A percentile compares a stretch with the other conserved stretches of the same genome.
phyloP scores from a whole-genome alignment of 2,329 filamentous ascomycete genomes.

The Colletotrichum brevisporum region DNA sequence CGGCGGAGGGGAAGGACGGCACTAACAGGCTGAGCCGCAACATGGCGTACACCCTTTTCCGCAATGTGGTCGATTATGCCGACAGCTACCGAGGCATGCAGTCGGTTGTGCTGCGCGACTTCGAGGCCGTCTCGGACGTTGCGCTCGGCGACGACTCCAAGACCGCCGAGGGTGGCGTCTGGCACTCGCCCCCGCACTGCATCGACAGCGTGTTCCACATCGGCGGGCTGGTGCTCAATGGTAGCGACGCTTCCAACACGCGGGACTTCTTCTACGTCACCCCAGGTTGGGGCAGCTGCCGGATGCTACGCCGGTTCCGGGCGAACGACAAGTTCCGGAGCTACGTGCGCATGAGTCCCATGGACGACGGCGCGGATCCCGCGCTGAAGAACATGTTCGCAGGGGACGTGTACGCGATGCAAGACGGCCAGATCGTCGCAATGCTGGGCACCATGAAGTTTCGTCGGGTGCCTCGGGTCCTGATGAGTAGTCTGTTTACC shows the following conservation, averaged over 20 bases:
- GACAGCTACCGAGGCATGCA: slow-evolving; percentile 19
- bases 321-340: background rate
- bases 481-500: slow-evolving; percentile 14
- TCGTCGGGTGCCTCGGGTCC: background rate
- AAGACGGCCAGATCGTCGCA: background rate
- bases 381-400: background rate
- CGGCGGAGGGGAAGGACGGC: background rate
- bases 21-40: background rate
- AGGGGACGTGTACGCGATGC: slow-evolving; percentile 9
- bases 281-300: slow-evolving; percentile 5
- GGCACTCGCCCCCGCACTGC: slow-evolving; percentile 17
- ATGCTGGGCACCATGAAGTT: slow-evolving; percentile 17
- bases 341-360: slow-evolving; percentile 12
- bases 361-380: background rate
- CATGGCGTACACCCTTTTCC: slow-evolving; percentile 19
- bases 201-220: slow-evolving; percentile 23
- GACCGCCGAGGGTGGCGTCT: background rate
- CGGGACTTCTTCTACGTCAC: slow-evolving; percentile 18
- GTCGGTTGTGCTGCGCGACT: slow-evolving; percentile 35
- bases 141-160: background rate
- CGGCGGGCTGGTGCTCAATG: slow-evolving; percentile 23
- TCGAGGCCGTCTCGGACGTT: slow-evolving; percentile 43
- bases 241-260: slow-evolving; percentile 14
- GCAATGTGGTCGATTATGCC: slow-evolving; percentile 18
- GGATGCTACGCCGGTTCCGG: background rate